Conservation (phyloP, 2,329 filamentous ascomycete species). For the Sporothrix variecibatus region DNA sequence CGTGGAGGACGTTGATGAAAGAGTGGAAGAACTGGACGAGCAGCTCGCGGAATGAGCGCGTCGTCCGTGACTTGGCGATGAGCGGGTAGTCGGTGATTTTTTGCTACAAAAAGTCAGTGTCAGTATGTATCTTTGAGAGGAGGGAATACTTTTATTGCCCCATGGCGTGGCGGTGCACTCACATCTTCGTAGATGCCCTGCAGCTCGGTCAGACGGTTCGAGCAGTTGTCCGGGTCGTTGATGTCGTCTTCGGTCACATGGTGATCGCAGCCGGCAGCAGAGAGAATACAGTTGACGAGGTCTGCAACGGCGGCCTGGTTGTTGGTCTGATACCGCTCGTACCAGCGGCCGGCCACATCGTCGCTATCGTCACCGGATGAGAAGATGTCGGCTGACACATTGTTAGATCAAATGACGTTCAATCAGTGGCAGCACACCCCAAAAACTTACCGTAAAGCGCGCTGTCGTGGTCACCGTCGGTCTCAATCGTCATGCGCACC, state of each 20-base stretch:
- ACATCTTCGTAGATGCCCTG: conserved; percentile 84
- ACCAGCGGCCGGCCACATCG: conserved; percentile 62
- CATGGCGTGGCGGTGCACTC: conserved; percentile 36
- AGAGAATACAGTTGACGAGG: conserved; percentile 66
- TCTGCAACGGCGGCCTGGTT: conserved; percentile 59
- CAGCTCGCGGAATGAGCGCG: conserved; percentile 73
- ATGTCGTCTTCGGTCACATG: conserved; percentile 81
- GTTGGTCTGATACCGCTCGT: conserved; percentile 58
- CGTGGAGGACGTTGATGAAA: conserved; percentile 75
- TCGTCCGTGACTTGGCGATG: conserved; percentile 76
- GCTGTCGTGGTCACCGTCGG: conserved; percentile 54
- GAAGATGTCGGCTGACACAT: conserved; percentile 60
- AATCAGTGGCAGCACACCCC: not conserved
- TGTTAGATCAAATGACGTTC: not conserved
- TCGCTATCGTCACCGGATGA: conserved; percentile 58
- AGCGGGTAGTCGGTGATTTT: conserved; percentile 89
- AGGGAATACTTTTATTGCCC: not conserved
- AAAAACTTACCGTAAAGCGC: conserved; percentile 55
- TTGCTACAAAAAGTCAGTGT: conserved; percentile 48
- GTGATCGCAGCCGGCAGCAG: conserved; percentile 77
- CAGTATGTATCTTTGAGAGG: not conserved
- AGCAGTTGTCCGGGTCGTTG: conserved; percentile 83
- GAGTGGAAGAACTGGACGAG: conserved; percentile 78
- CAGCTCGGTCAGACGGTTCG: conserved; percentile 76
- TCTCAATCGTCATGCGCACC: conserved; percentile 53